Conservation (phyloP, 768 basidiomycete genomes). For the Hericium alpestre region DNA sequence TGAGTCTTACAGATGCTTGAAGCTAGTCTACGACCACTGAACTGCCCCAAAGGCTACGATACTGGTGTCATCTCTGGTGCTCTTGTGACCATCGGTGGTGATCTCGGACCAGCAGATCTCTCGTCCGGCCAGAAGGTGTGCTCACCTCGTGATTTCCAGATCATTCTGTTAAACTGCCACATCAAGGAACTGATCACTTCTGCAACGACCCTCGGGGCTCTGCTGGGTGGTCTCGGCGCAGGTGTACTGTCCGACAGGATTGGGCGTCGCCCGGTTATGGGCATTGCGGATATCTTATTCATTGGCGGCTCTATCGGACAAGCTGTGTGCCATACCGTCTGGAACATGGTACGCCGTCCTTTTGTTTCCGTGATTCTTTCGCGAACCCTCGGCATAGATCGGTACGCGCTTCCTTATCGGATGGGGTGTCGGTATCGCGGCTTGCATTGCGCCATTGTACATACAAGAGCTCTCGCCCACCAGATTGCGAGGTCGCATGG, state of each 20-base stretch:
- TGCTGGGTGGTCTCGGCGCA: conserved; percentile 62
- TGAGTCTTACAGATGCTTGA: conserved; percentile 20
- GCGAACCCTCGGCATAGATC: conserved; percentile 28
- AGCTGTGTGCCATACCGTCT: conserved; percentile 57
- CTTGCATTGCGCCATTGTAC: conserved; percentile 72
- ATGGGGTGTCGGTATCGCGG: conserved; percentile 62
- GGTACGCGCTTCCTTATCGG: conserved; percentile 69
- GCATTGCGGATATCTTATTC: conserved; percentile 61
- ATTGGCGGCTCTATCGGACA: conserved; percentile 66
- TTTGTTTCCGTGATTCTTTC: not conserved
- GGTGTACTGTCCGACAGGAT: conserved; percentile 64
- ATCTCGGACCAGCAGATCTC: conserved; percentile 47
- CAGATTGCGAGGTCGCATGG: conserved; percentile 62
- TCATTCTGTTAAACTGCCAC: not conserved
- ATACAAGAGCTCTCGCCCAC: conserved; percentile 79
- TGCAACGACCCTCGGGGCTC: conserved; percentile 66
- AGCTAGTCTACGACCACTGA: not conserved
- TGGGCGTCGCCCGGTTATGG: conserved; percentile 55
- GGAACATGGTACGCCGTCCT: conserved; percentile 45
- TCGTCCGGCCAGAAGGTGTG: conserved; percentile 55
- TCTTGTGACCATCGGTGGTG: conserved; percentile 60
- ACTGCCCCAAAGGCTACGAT: conserved; percentile 45
- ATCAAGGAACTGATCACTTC: conserved; percentile 71
- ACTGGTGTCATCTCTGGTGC: conserved; percentile 76
- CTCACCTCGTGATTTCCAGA: not conserved